A percentile compares a stretch with the other conserved stretches of the same genome.
Conservation (phyloP, 2,329 filamentous ascomycete genomes). For the Metarhizium anisopliae region DNA sequence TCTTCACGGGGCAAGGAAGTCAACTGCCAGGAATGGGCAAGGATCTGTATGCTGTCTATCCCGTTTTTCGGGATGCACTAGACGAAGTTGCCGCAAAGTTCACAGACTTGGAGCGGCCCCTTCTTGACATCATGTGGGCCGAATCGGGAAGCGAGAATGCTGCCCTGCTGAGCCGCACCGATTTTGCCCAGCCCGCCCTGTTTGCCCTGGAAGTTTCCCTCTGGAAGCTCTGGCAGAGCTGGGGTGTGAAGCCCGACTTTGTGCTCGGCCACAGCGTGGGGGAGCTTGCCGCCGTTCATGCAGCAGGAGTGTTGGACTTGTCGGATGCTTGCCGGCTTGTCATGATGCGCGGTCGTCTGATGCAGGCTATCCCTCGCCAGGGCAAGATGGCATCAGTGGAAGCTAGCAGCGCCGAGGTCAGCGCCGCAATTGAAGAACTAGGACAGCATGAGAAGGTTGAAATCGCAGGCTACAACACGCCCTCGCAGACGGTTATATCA, state of each 20-base stretch:
- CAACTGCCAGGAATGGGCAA: slow-evolving; percentile 23
- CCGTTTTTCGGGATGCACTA: slow-evolving; percentile 18
- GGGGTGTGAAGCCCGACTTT: slow-evolving; percentile 19
- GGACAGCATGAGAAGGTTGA: too few species aligned
- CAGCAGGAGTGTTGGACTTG: slow-evolving; percentile 19
- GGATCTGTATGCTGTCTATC: slow-evolving; percentile 14
- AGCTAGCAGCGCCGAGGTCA: too few species aligned
- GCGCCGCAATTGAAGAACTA: too few species aligned
- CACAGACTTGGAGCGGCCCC: slow-evolving; percentile 4
- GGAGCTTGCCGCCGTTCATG: slow-evolving; percentile 20
- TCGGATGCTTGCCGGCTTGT: slow-evolving; percentile 23
- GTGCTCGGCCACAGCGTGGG: slow-evolving; percentile 16
- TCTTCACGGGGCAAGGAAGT: slow-evolving; percentile 28
- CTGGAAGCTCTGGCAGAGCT: slow-evolving; percentile 20
- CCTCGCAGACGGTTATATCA: too few species aligned
- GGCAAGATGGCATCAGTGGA: not conserved
- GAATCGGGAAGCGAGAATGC: slow-evolving; percentile 12
- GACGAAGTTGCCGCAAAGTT: not conserved
- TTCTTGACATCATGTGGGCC: slow-evolving; percentile 20
- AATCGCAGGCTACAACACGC: too few species aligned
- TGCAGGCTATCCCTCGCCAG: slow-evolving; percentile 38
- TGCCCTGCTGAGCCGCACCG: slow-evolving; percentile 17
- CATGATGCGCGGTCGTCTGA: slow-evolving; percentile 24
- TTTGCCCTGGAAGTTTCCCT: slow-evolving; percentile 24
- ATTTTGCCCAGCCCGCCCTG: slow-evolving; percentile 23